Evolutionary conservation across 345 rosid genomes (phyloP), one percentile per base, ranked within the genome.

Genomic region (Linum usitatissimum): DNA sequence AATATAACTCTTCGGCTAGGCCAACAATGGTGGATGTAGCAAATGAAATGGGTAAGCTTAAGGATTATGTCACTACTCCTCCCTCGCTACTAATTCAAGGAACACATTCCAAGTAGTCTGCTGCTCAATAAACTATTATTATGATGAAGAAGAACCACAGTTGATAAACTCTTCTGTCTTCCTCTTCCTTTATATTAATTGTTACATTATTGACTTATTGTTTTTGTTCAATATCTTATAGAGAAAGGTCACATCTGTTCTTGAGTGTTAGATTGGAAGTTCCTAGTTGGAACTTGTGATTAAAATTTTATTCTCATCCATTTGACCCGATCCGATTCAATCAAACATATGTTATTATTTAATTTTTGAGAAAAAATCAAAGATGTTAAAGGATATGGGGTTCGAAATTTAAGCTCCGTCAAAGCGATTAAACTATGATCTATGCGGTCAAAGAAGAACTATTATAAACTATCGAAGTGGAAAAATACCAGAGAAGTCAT

Each of bases 21-120:
- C 99, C 99, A 56, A 82, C 57, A 73, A 93, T 89, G 99, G 65
- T 82, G 6, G 90, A 93, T 68, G 81, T 93, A 0, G 82, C 94
- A 18, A 66, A 69, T 20, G 97, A 90, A 72, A 84, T 93, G 80
- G 88, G 85, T 30, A 67, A 77, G 64, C 78, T 90, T 54, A 93
- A 83, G 81, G 88, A 87, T 13, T 83, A 70, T 71, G 75, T 93
- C 17, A 78, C 84, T 28, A 62, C 60, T 63, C 79, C 79, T 64
- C 61, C 82, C 63, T 75, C 78, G 3, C 68, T 63, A 31, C 60
- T 61, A 65, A 56, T 49, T 17, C 68, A 68, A 68, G 75, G 71
- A 66, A 62, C 71, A 59, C 66, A 74, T 34, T 61, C 63, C 12
- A 76, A 73, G 57, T 18, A 73, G 57, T 18, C 65, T 55, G 58